A percentile compares a stretch with the other conserved stretches of the same genome.
phyloP scores from a whole-genome alignment of 2,329 filamentous ascomycete genomes.

The Ophiostoma ips region DNA sequence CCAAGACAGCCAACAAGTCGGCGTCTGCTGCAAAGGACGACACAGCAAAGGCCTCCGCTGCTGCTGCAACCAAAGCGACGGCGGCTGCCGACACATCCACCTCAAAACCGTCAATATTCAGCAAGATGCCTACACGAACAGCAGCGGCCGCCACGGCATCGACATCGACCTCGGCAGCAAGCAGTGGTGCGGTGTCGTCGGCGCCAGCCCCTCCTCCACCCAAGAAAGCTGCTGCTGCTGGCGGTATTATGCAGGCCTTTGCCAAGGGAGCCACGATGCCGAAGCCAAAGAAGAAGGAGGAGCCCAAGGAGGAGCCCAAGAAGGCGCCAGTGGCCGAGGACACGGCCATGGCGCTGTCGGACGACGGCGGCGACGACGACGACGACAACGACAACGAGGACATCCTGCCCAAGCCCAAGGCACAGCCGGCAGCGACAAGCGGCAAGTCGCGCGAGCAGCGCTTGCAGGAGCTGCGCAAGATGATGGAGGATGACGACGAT shows the following conservation, averaged over 20 bases:
- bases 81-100: neutral
- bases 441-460: constrained; percentile 41
- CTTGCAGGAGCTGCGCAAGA: constrained; percentile 51
- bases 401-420: constrained; percentile 26
- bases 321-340: constrained; percentile 33
- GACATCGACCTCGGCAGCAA: constrained; percentile 18
- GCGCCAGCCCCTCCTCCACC: constrained; percentile 13
- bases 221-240: constrained; percentile 23
- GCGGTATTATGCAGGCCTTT: constrained; percentile 60
- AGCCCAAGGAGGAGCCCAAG: constrained; percentile 22
- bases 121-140: constrained; percentile 2
- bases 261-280: constrained; percentile 45
- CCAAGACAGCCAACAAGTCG: constrained; percentile 16
- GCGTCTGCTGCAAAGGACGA: neutral
- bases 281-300: constrained; percentile 33
- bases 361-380: constrained; percentile 22
- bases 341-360: constrained; percentile 35
- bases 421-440: constrained; percentile 19
- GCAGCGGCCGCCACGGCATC: constrained; percentile 2
- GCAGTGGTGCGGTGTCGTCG: constrained; percentile 6
- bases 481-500: constrained; percentile 63
- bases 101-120: constrained; percentile 7
- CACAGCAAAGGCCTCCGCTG: neutral
- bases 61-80: neutral
- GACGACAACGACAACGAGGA: constrained; percentile 39